phyloP scores from a whole-genome alignment of 257 asterid species.

The Jaltomata sinuosa region DNA sequence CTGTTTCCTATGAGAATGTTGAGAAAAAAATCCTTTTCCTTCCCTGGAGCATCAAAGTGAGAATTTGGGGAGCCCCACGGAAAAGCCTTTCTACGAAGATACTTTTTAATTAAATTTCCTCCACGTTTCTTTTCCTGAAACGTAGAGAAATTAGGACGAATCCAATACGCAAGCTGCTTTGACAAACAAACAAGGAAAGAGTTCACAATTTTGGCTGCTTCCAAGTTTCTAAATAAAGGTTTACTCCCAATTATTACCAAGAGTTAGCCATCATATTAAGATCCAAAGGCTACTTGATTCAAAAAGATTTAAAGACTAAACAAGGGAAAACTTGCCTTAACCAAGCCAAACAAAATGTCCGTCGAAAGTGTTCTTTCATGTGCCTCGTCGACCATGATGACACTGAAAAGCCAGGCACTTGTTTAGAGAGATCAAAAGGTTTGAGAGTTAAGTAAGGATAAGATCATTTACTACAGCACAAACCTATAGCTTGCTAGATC shows the following conservation, averaged over 20 bases:
- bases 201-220: not conserved
- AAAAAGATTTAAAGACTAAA: not conserved
- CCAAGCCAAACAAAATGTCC: constrained; percentile 87
- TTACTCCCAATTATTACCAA: not conserved
- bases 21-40: not conserved
- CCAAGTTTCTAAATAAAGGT: not conserved
- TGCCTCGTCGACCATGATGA: constrained; percentile 96
- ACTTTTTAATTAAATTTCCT: not conserved
- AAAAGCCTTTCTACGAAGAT: not conserved
- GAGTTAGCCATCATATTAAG: not conserved
- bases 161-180: not conserved
- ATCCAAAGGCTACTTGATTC: not conserved
- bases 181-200: not conserved
- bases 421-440: not conserved
- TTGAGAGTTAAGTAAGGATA: not conserved
- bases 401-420: constrained; percentile 36
- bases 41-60: not conserved
- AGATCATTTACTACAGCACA: constrained; percentile 2
- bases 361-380: constrained; percentile 92
- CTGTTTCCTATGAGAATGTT: not conserved
- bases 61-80: not conserved
- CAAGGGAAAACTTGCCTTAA: constrained; percentile 42
- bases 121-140: not conserved
- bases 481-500: constrained; percentile 89
- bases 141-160: not conserved